Base-by-base conservation (phyloP, 1,139 yeast genomes). In the Taiozyma sp. region DNA sequence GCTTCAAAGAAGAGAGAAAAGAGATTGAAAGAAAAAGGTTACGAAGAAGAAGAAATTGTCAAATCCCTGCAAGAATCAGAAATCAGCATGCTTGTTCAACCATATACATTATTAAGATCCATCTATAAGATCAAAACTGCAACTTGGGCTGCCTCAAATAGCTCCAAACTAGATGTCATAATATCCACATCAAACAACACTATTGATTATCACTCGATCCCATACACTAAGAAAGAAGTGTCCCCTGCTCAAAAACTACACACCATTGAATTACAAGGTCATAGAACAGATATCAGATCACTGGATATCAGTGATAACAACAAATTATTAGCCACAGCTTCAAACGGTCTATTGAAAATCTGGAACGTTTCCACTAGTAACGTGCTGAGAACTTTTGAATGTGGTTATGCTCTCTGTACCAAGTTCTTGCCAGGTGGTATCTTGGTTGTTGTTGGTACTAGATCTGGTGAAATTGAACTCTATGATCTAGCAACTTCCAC, bases 361-460 rank as follows among this genome's bases (percentile, higher is more conserved):
- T 91, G 97, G 97, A 95, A 93, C 63, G 67, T 87, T 44, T 76
- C 77, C 54, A 83, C 95, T 1, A 75, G 74, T 34, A 80, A 81
- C 54, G 95, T 96, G 56, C 76, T 93, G 50, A 77, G 99, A 62
- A 86, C 96, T 0, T 86, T 93, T 63, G 90, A 85, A 40, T 81
- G 96, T 59, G 98, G 97, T 2, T 90, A 91, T 64, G 89, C 96
- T 1, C 74, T 93, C 48, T 79, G 91, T 56, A 78, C 89, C 54
- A 80, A 82, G 61, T 90, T 95, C 61, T 73, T 95, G 51, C 98
- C 98, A 0, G 98, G 98, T 57, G 97, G 96, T 50, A 76, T 91
- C 1, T 73, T 93, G 55, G 82, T 91, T 40, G 88, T 88, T 16
- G 81, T 88, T n/a, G 98, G 98, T 42, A 90, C 93, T 51, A 90